Base-by-base conservation (phyloP, 2,329 filamentous ascomycete genomes). In the Rugonectria rugulosa region DNA sequence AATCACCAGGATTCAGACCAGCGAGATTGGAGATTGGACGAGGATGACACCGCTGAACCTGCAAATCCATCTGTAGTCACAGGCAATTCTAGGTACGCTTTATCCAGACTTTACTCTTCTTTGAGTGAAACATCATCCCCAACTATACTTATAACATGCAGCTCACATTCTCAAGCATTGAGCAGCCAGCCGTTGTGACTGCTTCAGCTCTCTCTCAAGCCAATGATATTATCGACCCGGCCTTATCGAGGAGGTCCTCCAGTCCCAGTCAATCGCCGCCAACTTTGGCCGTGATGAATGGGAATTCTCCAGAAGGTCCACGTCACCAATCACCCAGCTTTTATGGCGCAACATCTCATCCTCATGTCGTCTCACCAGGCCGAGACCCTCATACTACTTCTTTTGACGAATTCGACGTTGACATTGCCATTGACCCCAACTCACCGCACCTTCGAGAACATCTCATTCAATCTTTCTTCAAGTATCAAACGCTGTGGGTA, bases 401-500 rank as follows among this genome's bases (percentile, higher is more conserved):
- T 4, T 32, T 21, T 9, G 40, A 50, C 14, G 50, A 57, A 5
- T 2, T 24, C n/a, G 50, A 57, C 20, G 45, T 57, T 23, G 44
- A 27, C 2, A 54, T 57, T 31, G 50, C 49, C 12, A 31, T 57
- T 12, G 55, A 57, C 14, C 50, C 40, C 36, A 42, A 5, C 10
- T 57, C 55, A 15, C 49, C 20, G 1, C 49, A 41, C 12, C 21
- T 57, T 11, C 23, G 50, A 10, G 44, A 46, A 15, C 38, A 54
- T 34, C 23, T 57, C 6, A 19, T 57, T 4, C 55, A 42, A 17
- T 44, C 55, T 4, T 57, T 50, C 14, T 57, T 57, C 40, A 53
- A 45, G 21, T 57, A 57, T 7, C 55, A 57, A 27, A 49, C 55
- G 6, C 34, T 57, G 2, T 57, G 55, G 55, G 55, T 57, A n/a